These are phyloP conservation scores for Byssothecium circinans DNA, from an alignment of 2,329 filamentous ascomycete genomes.

Conservation along the genomic window DNA sequence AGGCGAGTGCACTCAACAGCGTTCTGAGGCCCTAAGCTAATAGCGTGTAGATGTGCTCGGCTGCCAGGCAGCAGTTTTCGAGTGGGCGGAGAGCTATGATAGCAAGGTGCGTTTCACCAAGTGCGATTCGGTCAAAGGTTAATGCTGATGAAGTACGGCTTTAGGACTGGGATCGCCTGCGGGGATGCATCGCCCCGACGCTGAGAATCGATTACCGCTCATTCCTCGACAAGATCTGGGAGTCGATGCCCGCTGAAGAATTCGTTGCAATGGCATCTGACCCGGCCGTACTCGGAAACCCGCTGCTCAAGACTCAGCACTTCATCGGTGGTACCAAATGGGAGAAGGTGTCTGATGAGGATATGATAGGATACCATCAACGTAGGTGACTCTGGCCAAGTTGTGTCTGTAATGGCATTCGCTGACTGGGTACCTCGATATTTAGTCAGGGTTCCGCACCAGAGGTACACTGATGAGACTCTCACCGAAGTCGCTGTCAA, in stretches of 20 bases:
- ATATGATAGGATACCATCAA: slow-evolving; percentile 59
- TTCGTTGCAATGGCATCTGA: slow-evolving; percentile 57
- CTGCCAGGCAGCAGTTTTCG: slow-evolving; percentile 55
- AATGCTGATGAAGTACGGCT: slow-evolving; percentile 6
- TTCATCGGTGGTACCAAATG: slow-evolving; percentile 58
- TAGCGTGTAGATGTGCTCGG: slow-evolving; percentile 51
- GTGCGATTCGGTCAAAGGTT: no score
- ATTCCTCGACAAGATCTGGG: slow-evolving; percentile 59
- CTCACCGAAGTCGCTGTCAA: slow-evolving; percentile 53
- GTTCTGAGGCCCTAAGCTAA: slow-evolving; percentile 16
- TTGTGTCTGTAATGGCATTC: no score
- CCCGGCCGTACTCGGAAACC: slow-evolving; percentile 57
- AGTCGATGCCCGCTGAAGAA: slow-evolving; percentile 58
- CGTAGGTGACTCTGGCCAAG: slow-evolving; percentile 6
- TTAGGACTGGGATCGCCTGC: slow-evolving; percentile 62
- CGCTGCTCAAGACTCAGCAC: slow-evolving; percentile 59
- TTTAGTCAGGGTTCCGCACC: slow-evolving; percentile 57
- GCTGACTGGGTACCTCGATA: no score
- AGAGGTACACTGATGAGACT: slow-evolving; percentile 55
- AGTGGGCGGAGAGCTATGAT: slow-evolving; percentile 69
- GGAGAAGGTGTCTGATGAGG: slow-evolving; percentile 52
- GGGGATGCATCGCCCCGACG: slow-evolving; percentile 64
- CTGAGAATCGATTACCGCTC: slow-evolving; percentile 69
- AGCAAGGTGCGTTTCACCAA: slow-evolving; percentile 53
- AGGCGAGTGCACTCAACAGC: slow-evolving; percentile 21